A percentile compares a stretch with the other conserved stretches of the same genome.
Evolutionary conservation across 78 protist genomes (phyloP).

Genomic region (Tieghemostelium lacteum): DNA sequence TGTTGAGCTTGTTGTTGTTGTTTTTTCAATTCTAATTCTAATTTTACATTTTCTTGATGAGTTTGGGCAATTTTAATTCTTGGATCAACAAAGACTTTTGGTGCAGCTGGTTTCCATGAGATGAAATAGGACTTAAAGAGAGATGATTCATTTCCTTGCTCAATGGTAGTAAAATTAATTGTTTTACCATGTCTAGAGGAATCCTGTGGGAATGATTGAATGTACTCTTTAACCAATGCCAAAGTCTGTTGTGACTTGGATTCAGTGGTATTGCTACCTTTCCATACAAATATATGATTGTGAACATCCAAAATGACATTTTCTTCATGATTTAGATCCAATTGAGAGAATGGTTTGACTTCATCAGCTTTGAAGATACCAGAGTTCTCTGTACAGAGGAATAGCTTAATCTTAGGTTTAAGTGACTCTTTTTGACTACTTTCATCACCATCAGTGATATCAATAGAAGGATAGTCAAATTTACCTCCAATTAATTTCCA

Average conservation of each 20-base stretch:
- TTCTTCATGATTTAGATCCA: slow-evolving; percentile 50
- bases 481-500: slow-evolving; percentile 72
- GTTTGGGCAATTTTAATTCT: not conserved
- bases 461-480: not conserved
- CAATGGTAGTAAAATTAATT: not conserved
- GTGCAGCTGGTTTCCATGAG: slow-evolving; percentile 50
- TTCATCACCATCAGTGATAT: not conserved
- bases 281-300: slow-evolving; percentile 34
- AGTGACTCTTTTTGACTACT: no score
- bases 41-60: not conserved
- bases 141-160: slow-evolving; percentile 17
- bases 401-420: slow-evolving; percentile 38
- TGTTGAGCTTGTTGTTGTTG: not conserved
- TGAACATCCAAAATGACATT: slow-evolving; percentile 32
- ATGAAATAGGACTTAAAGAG: slow-evolving; percentile 36
- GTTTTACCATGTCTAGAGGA: not conserved
- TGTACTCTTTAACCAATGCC: slow-evolving; percentile 18
- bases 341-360: slow-evolving; percentile 62
- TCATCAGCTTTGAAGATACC: slow-evolving; percentile 74
- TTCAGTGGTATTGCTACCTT: slow-evolving; percentile 51
- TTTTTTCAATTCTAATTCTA: slow-evolving; percentile 9
- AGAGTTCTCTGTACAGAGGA: slow-evolving; percentile 31
- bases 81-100: slow-evolving; percentile 72
- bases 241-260: slow-evolving; percentile 25
- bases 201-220: not conserved